Base-by-base conservation (phyloP, 768 basidiomycete genomes). In the Suillus plorans region DNA sequence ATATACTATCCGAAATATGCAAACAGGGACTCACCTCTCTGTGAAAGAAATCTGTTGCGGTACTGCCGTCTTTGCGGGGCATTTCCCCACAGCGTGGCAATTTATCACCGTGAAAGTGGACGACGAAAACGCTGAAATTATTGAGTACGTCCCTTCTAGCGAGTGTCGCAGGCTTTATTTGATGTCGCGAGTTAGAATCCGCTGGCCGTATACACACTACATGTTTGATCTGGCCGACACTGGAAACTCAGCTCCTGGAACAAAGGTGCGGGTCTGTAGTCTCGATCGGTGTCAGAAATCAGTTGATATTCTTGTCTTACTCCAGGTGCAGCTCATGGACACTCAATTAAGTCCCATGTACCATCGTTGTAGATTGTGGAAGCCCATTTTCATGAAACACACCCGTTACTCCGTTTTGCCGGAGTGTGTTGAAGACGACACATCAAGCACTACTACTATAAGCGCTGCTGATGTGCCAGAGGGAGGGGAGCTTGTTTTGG, bases 1-100 rank as follows among this genome's bases (percentile, higher is more conserved):
- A 9, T 65, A 76, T 39, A 72, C 69, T 9, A 75, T 75, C 57
- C 70, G 75, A 57, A 75, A 75, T 66, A 49, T 73, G 57, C 73
- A 75, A 59, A 73, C 72, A 14, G 75, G 75, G 12, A 73, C 74
- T 66, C 76, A 75, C 39, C 18, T 75, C 36, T 68, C 75, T 28
- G 59, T 75, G 7, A 73, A 34, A 20, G 31, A 3, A 55, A 1
- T 34, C 20, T 5, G 12, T 6, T 0, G 5, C 12, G 5, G 5
- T 22, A 67, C 67, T 25, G 42, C 66, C 1, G 60, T 75, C n/a
- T 49, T 73, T 0, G 25, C 73, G 2, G 76, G 69, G 60, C 73
- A 75, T 56, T 75, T 68, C 65, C 73, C 74, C 0, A 67, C 68
- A 13, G 73, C 74, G 5, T 76, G 74, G 74, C 61, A 72, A 25